These are phyloP conservation scores for Comarum palustre DNA, from an alignment of 306 rosid species.

Conservation along the genomic window DNA sequence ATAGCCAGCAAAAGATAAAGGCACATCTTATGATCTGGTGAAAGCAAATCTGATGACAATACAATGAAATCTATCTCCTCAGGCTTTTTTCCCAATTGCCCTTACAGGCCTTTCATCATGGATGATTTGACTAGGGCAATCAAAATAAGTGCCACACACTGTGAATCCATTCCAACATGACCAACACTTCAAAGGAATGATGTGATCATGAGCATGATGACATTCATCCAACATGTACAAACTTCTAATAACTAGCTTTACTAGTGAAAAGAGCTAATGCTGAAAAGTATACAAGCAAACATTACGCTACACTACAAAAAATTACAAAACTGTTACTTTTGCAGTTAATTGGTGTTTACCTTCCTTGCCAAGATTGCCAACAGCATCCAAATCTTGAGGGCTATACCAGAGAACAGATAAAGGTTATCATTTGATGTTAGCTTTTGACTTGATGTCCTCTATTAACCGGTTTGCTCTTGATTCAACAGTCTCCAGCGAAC, in stretches of 20 bases:
- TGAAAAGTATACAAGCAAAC: neutral
- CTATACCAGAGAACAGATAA: neutral
- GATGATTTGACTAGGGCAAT: conserved; percentile 17
- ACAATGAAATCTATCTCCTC: conserved; percentile 4
- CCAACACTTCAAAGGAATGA: neutral
- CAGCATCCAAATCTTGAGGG: conserved; percentile 7
- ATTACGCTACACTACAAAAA: neutral
- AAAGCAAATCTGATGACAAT: conserved; percentile 1
- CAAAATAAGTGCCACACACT: conserved; percentile 8
- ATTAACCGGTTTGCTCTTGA: conserved; percentile 46
- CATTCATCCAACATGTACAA: conserved; percentile 5
- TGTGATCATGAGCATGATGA: neutral
- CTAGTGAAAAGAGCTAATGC: neutral
- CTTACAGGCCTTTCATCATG: conserved; percentile 3
- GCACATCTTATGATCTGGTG: neutral
- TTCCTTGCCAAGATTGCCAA: neutral
- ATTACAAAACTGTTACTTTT: too few relatives aligned
- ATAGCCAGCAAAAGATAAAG: neutral
- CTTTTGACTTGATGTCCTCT: conserved; percentile 44
- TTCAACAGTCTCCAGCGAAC: conserved; percentile 39
- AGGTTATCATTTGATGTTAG: neutral
- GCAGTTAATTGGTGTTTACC: neutral
- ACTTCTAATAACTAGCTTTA: neutral
- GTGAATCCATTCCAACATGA: neutral
- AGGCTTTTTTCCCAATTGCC: conserved; percentile 1